Percentiles rank a stretch among this genome's conserved stretches.
Conservation (phyloP, 805 yeast species). For the Candida schatavii region DNA sequence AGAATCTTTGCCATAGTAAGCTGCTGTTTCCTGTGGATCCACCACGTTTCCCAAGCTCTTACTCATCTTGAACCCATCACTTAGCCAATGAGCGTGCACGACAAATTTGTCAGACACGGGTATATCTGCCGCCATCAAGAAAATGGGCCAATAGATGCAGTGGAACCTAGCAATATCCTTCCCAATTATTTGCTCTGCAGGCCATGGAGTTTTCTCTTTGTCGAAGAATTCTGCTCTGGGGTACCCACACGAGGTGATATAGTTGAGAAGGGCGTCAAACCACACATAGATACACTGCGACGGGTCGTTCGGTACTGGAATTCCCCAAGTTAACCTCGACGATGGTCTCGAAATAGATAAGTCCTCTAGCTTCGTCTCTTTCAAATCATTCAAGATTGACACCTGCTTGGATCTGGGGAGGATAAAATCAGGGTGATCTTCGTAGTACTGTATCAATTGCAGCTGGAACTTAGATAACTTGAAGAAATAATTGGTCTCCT, state of each 20-base stretch:
- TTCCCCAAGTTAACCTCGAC: constrained; percentile 81
- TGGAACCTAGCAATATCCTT: constrained; percentile 90
- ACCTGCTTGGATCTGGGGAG: constrained; percentile 57
- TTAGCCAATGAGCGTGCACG: constrained; percentile 94
- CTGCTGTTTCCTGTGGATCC: constrained; percentile 71
- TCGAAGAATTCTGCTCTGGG: constrained; percentile 17
- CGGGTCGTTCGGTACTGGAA: constrained; percentile 77
- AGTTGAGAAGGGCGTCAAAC: constrained; percentile 92
- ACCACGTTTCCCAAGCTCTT: constrained; percentile 91
- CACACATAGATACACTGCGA: constrained; percentile 88
- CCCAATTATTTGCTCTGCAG: constrained; percentile 82
- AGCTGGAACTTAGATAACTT: constrained; percentile 60
- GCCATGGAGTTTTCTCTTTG: constrained; percentile 44
- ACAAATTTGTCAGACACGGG: constrained; percentile 69
- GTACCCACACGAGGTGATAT: constrained; percentile 68
- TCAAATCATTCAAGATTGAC: constrained; percentile 58
- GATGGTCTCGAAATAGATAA: constrained; percentile 86
- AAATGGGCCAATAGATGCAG: constrained; percentile 91
- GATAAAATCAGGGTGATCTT: constrained; percentile 56
- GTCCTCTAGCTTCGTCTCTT: constrained; percentile 50
- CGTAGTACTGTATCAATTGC: constrained; percentile 47
- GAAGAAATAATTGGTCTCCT: constrained; percentile 88
- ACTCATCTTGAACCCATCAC: constrained; percentile 89
- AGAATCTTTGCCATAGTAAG: constrained; percentile 67
- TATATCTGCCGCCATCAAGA: constrained; percentile 77